Conservation (phyloP, 106 monocot species). For the Chionographis japonica region DNA sequence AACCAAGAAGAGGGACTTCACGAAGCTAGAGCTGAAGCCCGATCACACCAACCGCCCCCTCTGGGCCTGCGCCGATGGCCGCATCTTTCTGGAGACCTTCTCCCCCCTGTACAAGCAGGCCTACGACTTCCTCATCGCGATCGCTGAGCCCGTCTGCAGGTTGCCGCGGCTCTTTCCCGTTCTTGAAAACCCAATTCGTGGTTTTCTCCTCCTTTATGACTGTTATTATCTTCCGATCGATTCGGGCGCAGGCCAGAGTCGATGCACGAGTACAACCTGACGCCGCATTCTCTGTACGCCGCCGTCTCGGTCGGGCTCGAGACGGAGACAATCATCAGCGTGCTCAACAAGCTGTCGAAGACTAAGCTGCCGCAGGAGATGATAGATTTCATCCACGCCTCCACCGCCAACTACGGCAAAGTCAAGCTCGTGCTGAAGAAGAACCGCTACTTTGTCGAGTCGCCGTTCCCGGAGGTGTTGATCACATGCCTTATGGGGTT, state of each 20-base stretch:
- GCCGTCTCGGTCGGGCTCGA: conserved; percentile 96
- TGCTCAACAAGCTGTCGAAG: conserved; percentile 90
- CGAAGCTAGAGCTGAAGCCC: conserved; percentile 80
- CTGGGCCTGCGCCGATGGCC: conserved; percentile 97
- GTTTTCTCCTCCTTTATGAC: background rate
- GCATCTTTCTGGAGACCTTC: conserved; percentile 95
- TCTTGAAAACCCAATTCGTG: background rate
- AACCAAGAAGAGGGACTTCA: conserved; percentile 81
- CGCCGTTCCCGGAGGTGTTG: conserved; percentile 75
- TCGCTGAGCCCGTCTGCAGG: conserved; percentile 96
- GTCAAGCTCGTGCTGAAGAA: conserved; percentile 97
- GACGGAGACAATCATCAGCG: conserved; percentile 89
- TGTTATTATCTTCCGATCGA: background rate
- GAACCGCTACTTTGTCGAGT: conserved; percentile 89
- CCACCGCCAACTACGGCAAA: conserved; percentile 96
- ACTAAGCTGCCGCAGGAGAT: conserved; percentile 92
- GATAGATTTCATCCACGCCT: conserved; percentile 90
- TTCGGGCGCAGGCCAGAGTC: conserved; percentile 64
- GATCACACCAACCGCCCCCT: conserved; percentile 82
- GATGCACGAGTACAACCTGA: conserved; percentile 99
- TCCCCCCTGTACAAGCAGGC: conserved; percentile 97
- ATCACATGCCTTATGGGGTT: background rate
- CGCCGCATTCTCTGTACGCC: conserved; percentile 90
- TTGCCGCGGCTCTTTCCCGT: background rate
- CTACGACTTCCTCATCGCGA: conserved; percentile 95